These are phyloP conservation scores for Brassica incana DNA, from an alignment of 345 rosid genomes.

Conservation along the genomic window DNA sequence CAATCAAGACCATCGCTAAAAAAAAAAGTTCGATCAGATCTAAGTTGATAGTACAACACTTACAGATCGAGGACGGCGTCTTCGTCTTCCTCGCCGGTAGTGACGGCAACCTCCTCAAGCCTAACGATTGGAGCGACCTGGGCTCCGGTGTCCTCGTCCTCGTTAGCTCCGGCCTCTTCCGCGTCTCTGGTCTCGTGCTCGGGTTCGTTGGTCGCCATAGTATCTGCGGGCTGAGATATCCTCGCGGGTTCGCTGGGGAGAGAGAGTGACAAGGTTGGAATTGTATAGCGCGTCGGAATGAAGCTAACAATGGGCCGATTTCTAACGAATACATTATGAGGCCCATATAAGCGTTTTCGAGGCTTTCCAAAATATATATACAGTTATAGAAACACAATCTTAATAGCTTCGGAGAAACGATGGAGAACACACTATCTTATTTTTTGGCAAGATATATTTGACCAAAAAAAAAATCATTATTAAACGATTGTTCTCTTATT, in stretches of 20 bases:
- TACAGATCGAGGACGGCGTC: conserved; percentile 83
- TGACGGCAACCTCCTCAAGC: conserved; percentile 82
- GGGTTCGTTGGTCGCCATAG: conserved; percentile 69
- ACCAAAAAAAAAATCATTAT: too few species aligned
- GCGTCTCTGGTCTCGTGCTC: conserved; percentile 65
- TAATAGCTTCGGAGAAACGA: too few species aligned
- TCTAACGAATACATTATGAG: neutral
- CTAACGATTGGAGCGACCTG: conserved; percentile 86
- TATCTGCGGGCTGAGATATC: neutral
- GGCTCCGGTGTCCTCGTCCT: conserved; percentile 97
- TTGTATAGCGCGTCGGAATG: neutral
- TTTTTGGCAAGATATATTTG: neutral
- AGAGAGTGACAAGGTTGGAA: neutral
- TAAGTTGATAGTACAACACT: neutral
- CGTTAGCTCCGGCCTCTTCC: conserved; percentile 67
- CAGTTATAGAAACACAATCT: neutral
- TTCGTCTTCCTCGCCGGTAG: conserved; percentile 95
- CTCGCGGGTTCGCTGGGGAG: neutral
- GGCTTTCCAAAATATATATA: neutral
- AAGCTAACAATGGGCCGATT: conserved; percentile 29
- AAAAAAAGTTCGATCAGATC: conserved; percentile 26
- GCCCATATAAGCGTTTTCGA: conserved; percentile 10
- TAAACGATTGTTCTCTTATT: neutral
- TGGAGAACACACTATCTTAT: too few species aligned
- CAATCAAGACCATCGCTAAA: neutral